Percentiles rank a stretch among this genome's conserved stretches.
phyloP scores from a whole-genome alignment of 352 stramenopile genomes.

The Pythium myriotylum region DNA sequence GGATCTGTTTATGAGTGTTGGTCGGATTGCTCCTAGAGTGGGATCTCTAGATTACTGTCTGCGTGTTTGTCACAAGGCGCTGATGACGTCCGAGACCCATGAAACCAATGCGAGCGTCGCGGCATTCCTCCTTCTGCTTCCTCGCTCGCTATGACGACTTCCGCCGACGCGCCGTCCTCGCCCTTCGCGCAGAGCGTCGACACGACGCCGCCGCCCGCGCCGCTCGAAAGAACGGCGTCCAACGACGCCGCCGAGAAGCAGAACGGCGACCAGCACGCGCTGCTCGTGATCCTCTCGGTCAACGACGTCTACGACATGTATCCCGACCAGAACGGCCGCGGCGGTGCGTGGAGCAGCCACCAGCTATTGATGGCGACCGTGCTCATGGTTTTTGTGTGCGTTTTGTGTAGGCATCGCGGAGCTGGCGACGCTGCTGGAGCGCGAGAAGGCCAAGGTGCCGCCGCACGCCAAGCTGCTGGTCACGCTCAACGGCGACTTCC shows the following conservation, averaged over 20 bases:
- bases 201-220: background rate
- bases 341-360: conserved; percentile 24
- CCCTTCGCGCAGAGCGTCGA: background rate
- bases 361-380: background rate
- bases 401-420: conserved; percentile 44
- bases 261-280: conserved; percentile 18
- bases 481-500: conserved; percentile 80
- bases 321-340: conserved; percentile 60
- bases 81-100: background rate
- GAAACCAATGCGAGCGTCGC: background rate
- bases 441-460: conserved; percentile 43
- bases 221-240: background rate
- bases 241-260: background rate
- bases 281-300: conserved; percentile 57
- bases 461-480: conserved; percentile 58
- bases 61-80: background rate
- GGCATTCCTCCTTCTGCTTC: background rate
- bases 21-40: background rate
- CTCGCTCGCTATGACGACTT: background rate
- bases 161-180: background rate
- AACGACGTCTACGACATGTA: conserved; percentile 83
- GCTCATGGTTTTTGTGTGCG: background rate
- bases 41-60: background rate
- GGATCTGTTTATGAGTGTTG: conserved; percentile 12
- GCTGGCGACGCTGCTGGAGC: conserved; percentile 62